Evolutionary conservation across 139 green algal species (phyloP), one percentile per base, ranked within the genome.

Genomic region (Tetratostichococcus sp.): DNA sequence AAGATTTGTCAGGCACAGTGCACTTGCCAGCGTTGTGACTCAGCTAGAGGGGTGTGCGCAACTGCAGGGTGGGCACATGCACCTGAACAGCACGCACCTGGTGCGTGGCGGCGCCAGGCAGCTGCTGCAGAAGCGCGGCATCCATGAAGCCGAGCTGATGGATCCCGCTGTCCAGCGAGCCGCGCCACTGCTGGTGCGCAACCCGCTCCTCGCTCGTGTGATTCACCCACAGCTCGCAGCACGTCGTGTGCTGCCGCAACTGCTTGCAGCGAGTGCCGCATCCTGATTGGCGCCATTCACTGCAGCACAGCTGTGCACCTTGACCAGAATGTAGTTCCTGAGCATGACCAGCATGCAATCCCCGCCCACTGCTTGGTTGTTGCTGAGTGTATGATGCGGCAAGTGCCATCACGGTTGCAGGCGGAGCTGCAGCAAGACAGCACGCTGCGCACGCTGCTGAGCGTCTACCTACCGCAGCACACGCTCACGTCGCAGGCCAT

Each of bases 41-140:
- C n/a, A n/a, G n/a, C n/a, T n/a, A n/a, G n/a, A n/a, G n/a, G n/a
- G n/a, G n/a, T n/a, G n/a, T 50, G 39, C 6, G 39, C 39, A 11
- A 11, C 50, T 62, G 25, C 67, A 58, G 33, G 8, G 34, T 43
- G 67, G 67, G 0, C 33, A 30, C 5, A 88, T 92, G 82, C 80
- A 84, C 72, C 79, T 83, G 16, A 94, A 94, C 82, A 76, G 68
- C 79, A 94, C 89, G 0, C 88, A 94, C 62, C 76, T 94, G 21
- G 83, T 89, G 26, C 69, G 30, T 28, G 62, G 30, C 4, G 42
- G n/a, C 16, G 69, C 76, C 22, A 30, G 58, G 50, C n/a, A 75
- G 0, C 82, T 90, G 42, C 35, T 94, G 66, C 74, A 86, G 59
- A 94, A 94, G 75, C 43, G 72, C 0, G 62, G 81, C 67, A 88